A percentile compares a stretch with the other conserved stretches of the same genome.
Conservation (phyloP, 2,329 filamentous ascomycete genomes). For the Fusarium oxysporum region DNA sequence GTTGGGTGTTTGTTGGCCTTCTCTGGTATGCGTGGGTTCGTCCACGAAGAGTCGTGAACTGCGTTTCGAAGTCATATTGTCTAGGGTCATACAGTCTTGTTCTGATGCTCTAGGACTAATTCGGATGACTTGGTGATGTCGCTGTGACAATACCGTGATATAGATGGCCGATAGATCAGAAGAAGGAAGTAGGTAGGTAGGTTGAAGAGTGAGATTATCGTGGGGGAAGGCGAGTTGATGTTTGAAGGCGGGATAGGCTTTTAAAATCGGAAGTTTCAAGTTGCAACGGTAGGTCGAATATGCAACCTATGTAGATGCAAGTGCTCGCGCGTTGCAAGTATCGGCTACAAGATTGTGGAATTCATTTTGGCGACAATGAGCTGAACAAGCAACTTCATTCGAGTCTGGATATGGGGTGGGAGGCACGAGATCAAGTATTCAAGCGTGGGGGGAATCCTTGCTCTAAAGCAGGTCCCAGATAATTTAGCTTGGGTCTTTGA, state of each 20-base stretch:
- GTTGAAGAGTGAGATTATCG: slow-evolving; percentile 25
- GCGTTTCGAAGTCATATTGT: slow-evolving; percentile 41
- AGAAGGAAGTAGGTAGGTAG: slow-evolving; percentile 13
- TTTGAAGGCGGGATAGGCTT: slow-evolving; percentile 15
- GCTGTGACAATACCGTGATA: background rate
- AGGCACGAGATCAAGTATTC: slow-evolving; percentile 42
- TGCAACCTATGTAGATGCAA: slow-evolving; percentile 30
- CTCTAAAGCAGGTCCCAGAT: slow-evolving; percentile 17
- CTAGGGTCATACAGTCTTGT: slow-evolving; percentile 6
- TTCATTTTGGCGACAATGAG: slow-evolving; percentile 43
- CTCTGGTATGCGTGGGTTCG: slow-evolving; percentile 22
- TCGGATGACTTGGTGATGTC: background rate
- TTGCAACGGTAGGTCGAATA: slow-evolving; percentile 24
- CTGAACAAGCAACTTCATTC: slow-evolving; percentile 43
- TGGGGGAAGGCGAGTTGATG: slow-evolving; percentile 13
- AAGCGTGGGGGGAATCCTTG: slow-evolving; percentile 39
- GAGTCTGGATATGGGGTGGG: slow-evolving; percentile 1
- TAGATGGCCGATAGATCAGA: background rate
- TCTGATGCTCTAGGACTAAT: background rate
- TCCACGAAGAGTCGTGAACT: slow-evolving; percentile 39
- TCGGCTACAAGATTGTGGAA: slow-evolving; percentile 39
- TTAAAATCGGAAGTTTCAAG: background rate
- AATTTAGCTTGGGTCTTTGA: slow-evolving; percentile 12
- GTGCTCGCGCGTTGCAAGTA: slow-evolving; percentile 40
- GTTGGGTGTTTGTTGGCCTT: slow-evolving; percentile 19